These are phyloP conservation scores for Creolimax fragrantissima DNA, from an alignment of 78 protist species.

Conservation along the genomic window DNA sequence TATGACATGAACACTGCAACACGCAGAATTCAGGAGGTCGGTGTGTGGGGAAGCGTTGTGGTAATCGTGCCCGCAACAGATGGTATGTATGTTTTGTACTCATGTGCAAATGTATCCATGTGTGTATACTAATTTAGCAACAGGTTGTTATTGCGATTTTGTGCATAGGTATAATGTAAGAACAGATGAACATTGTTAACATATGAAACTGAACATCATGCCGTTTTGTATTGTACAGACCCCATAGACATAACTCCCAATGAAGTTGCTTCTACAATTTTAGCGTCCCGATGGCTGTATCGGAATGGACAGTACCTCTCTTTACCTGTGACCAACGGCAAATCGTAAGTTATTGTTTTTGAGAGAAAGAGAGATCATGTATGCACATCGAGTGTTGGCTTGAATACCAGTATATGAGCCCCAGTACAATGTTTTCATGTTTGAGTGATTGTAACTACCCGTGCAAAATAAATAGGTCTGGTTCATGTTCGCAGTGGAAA, in stretches of 20 bases:
- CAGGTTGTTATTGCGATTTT: not conserved
- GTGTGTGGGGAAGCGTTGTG: not conserved
- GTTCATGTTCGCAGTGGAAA: too few relatives aligned
- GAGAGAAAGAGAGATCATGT: not conserved
- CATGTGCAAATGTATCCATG: not conserved
- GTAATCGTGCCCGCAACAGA: not conserved
- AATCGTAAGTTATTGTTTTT: not conserved
- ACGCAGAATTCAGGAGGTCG: not conserved
- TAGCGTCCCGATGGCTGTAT: not conserved
- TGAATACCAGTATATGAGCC: not conserved
- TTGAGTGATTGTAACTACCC: too few relatives aligned
- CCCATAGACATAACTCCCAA: not conserved
- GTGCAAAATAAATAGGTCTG: too few relatives aligned
- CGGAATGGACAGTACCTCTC: not conserved
- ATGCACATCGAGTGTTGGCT: not conserved
- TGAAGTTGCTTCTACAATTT: not conserved
- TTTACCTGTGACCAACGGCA: not conserved
- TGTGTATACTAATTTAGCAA: not conserved
- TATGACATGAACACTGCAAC: not conserved
- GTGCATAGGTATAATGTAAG: not conserved
- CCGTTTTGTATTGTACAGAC: not conserved
- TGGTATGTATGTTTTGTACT: not conserved
- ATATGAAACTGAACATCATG: not conserved
- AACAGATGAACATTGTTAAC: not conserved
- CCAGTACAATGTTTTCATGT: not conserved